Base-by-base conservation (phyloP, 2,329 filamentous ascomycete species). In the Microdochium trichocladiopsis region DNA sequence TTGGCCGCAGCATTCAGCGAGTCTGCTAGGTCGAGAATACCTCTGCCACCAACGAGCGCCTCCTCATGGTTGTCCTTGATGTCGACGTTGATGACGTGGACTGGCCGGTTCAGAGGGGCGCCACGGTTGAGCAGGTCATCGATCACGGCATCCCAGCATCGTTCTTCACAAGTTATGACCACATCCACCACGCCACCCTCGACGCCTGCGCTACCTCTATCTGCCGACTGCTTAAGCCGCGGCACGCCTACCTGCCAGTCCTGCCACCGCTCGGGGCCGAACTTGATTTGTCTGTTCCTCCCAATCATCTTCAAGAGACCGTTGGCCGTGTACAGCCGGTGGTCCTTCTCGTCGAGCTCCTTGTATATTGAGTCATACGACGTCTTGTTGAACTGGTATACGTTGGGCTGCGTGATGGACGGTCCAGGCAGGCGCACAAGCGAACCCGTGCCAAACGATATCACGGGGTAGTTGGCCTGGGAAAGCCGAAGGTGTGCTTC, bases 21-120 rank as follows among this genome's bases (percentile, higher is more conserved):
- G 63, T 93, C 83, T 1, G 94, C 94, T 33, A 99, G 77, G 64
- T 99, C 94, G 36, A 97, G 77, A 54, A 99, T 99, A 47, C 90
- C 94, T 59, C 87, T 84, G 2, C 94, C 94, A 10, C 94, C 94
- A 2, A 96, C 81, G 22, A 93, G 78, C 0, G 94, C 94, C 70
- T 99, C 94, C 68, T 99, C 93, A 64, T 97, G 94, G 64, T 97
- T 99, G 71, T 99, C 94, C 69, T 88, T 93, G 64, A 99, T 99
- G 67, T 99, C 94, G 51, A 99, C 87, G 62, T 99, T 99, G 76
- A 99, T 95, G 52, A 99, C 90, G 66, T 99, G 94, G 1, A 99
- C 94, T 0, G 94, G 92, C 2, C 90, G 78, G 68, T 99, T 99
- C 53, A 99, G 76, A 3, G 89, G 87, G 0, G 87, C 84, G 8